A percentile compares a stretch with the other conserved stretches of the same genome.
Evolutionary conservation across 1,284 basidiomycete species (phyloP).

Genomic region (Fomitopsis pinicola): DNA sequence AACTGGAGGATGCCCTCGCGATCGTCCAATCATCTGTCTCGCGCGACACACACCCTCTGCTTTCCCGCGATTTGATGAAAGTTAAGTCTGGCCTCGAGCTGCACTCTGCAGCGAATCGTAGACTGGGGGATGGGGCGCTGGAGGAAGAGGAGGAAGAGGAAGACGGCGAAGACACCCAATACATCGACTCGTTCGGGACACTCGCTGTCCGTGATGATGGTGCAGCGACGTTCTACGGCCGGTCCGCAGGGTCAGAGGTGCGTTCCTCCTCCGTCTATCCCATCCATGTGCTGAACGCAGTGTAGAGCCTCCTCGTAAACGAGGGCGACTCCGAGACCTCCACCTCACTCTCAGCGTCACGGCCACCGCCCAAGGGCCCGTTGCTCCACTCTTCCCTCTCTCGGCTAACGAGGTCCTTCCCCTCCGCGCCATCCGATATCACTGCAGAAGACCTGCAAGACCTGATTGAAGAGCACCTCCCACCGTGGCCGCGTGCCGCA

Average conservation of each 20-base stretch:
- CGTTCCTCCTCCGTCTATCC: background rate
- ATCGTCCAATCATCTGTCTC: conserved; percentile 37
- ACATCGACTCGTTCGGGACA: conserved; percentile 44
- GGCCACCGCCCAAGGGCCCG: conserved; percentile 5
- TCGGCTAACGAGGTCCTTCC: conserved; percentile 49
- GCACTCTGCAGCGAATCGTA: conserved; percentile 16
- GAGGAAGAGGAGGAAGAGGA: conserved; percentile 4
- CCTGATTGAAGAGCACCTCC: conserved; percentile 47
- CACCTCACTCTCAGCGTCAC: background rate
- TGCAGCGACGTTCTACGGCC: conserved; percentile 63
- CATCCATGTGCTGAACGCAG: background rate
- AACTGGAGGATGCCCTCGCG: conserved; percentile 66
- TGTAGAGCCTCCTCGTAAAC: conserved; percentile 27
- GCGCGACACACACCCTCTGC: conserved; percentile 56
- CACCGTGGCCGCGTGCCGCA: conserved; percentile 50
- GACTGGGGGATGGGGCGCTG: background rate
- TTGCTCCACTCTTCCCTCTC: conserved; percentile 31
- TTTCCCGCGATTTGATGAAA: conserved; percentile 52
- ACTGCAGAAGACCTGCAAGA: conserved; percentile 35
- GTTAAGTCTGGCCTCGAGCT: conserved; percentile 48
- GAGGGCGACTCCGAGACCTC: conserved; percentile 10
- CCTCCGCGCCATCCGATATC: conserved; percentile 34
- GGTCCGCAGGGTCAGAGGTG: conserved; percentile 54
- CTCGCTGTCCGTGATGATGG: conserved; percentile 58
- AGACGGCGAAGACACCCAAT: conserved; percentile 16